These are phyloP conservation scores for Saccharomycopsis hybrid DNA, from an alignment of 1,139 yeast species.

Conservation along the genomic window DNA sequence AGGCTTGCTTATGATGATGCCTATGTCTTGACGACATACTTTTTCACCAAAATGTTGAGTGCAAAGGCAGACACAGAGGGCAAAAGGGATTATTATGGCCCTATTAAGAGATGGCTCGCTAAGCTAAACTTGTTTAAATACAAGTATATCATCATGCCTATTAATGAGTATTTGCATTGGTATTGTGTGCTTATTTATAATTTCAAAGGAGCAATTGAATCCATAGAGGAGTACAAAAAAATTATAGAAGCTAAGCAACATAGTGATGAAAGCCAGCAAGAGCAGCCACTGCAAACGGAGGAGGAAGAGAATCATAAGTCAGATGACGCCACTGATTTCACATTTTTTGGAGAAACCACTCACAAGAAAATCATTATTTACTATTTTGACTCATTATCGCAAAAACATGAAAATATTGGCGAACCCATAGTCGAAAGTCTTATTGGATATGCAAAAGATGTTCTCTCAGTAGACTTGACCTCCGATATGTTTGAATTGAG, in stretches of 20 bases:
- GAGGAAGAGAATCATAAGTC: background rate
- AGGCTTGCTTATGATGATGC: constrained; percentile 30
- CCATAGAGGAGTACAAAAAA: background rate
- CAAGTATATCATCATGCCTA: constrained; percentile 68
- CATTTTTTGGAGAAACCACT: background rate
- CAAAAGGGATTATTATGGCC: constrained; percentile 41
- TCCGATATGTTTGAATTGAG: constrained; percentile 30
- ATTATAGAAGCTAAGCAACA: background rate
- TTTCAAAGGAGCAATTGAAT: constrained; percentile 26
- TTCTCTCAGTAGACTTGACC: constrained; percentile 40
- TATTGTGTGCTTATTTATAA: constrained; percentile 65
- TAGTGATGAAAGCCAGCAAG: background rate
- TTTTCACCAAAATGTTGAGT: constrained; percentile 59
- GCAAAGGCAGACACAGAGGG: constrained; percentile 24
- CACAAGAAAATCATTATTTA: constrained; percentile 45
- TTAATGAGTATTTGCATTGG: constrained; percentile 85
- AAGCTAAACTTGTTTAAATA: constrained; percentile 59
- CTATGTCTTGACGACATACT: constrained; percentile 76
- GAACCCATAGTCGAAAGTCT: constrained; percentile 56
- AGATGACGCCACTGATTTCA: constrained; percentile 7
- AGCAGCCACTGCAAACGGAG: background rate
- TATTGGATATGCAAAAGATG: constrained; percentile 65
- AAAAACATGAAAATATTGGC: constrained; percentile 47
- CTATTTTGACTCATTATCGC: constrained; percentile 72
- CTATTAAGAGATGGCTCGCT: constrained; percentile 74